These are phyloP conservation scores for Boletellus ananas DNA, from an alignment of 768 basidiomycete species.

Conservation along the genomic window DNA sequence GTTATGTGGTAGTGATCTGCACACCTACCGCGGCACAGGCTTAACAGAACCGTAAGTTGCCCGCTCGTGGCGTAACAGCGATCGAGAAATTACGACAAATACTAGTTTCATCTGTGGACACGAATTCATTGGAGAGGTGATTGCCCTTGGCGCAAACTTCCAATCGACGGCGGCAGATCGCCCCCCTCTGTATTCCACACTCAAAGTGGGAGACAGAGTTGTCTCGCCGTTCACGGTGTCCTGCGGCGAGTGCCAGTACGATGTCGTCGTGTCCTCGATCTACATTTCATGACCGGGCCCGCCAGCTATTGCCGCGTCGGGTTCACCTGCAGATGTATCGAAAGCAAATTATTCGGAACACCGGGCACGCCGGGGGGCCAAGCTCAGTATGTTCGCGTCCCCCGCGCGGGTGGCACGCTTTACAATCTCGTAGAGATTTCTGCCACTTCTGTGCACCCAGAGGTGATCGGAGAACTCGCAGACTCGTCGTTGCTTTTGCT, in stretches of 20 bases:
- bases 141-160: constrained; percentile 62
- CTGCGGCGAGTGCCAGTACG: constrained; percentile 83
- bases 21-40: constrained; percentile 65
- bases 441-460: constrained; percentile 4
- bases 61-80: not conserved
- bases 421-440: constrained; percentile 55
- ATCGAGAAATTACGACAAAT: not conserved
- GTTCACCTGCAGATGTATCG: constrained; percentile 65
- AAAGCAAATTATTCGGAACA: constrained; percentile 62
- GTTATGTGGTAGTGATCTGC: constrained; percentile 73
- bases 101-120: constrained; percentile 66
- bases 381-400: constrained; percentile 76
- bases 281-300: not conserved
- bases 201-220: constrained; percentile 71
- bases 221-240: constrained; percentile 79
- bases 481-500: constrained; percentile 69
- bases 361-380: constrained; percentile 67
- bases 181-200: constrained; percentile 57
- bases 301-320: constrained; percentile 67
- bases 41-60: constrained; percentile 48
- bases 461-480: constrained; percentile 40
- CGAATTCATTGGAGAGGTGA: constrained; percentile 72
- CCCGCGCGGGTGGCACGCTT: constrained; percentile 75
- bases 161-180: constrained; percentile 41
- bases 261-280: constrained; percentile 4